Conservation (phyloP, 371 early-diverging fungal species). For the Mucor mucedo region DNA sequence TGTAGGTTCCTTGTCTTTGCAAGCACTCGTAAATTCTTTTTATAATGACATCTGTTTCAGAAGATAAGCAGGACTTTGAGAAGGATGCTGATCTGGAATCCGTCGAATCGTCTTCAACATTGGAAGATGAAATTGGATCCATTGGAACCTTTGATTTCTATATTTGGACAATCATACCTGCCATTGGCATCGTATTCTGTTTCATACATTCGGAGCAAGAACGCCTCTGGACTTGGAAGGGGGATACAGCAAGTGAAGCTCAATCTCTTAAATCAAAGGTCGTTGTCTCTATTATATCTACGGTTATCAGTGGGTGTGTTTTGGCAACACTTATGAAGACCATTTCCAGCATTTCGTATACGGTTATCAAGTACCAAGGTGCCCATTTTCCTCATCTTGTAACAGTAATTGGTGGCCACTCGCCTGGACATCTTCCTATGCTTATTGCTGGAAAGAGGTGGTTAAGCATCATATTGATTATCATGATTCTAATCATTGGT, state of each 20-base stretch:
- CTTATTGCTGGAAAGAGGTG: not conserved
- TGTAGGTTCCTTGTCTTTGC: no score
- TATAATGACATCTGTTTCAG: no score
- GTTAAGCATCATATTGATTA: not conserved
- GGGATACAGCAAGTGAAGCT: not conserved
- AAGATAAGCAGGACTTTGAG: no score
- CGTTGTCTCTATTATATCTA: not conserved
- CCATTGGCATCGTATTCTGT: not conserved
- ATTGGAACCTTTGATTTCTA: not conserved
- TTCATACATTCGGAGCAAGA: not conserved
- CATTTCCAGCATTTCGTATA: not conserved
- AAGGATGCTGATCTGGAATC: no score
- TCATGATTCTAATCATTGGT: not conserved
- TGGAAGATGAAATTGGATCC: not conserved
- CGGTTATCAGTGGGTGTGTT: not conserved
- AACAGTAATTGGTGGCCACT: not conserved
- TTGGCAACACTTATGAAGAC: not conserved
- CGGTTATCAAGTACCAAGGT: not conserved
- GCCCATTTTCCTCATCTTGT: slow-evolving; percentile 1
- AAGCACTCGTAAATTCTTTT: no score
- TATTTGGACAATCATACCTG: not conserved
- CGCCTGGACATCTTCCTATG: not conserved
- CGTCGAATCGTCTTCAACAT: no score
- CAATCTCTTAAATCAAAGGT: not conserved
- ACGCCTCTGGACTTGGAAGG: not conserved